Evolutionary conservation across 2,329 filamentous ascomycete genomes (phyloP).

Genomic region (Capronia coronata): DNA sequence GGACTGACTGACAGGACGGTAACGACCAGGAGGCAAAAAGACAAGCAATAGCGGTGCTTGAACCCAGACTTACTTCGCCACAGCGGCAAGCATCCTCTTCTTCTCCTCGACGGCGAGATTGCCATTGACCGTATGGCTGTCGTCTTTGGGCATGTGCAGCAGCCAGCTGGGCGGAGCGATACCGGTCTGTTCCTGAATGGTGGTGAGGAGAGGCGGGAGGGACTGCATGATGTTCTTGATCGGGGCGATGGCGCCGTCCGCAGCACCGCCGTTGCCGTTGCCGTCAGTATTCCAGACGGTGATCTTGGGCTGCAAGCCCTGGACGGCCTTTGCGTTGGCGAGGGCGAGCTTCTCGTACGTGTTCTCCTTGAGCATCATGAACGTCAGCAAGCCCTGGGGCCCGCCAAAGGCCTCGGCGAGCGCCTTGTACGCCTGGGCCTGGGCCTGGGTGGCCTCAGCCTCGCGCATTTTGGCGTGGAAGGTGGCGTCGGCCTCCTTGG

Average conservation of each 20-base stretch:
- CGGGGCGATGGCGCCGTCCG: conserved; percentile 53
- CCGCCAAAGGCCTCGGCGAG: conserved; percentile 69
- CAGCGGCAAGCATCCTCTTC: not conserved
- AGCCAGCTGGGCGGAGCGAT: conserved; percentile 72
- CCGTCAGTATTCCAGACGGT: conserved; percentile 77
- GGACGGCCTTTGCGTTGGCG: conserved; percentile 69
- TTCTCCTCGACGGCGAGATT: not conserved
- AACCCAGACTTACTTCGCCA: not conserved
- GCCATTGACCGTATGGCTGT: not conserved
- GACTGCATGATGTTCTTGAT: conserved; percentile 80
- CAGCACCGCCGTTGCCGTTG: conserved; percentile 36
- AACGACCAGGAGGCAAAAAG: too few relatives aligned
- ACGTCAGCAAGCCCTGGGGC: conserved; percentile 69
- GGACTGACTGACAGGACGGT: too few relatives aligned
- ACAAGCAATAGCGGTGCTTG: too few relatives aligned
- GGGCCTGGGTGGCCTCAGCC: conserved; percentile 68
- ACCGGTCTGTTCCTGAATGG: conserved; percentile 83
- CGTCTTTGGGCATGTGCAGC: conserved; percentile 41
- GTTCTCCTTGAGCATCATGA: conserved; percentile 79
- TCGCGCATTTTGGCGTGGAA: conserved; percentile 61
- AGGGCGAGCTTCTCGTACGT: conserved; percentile 71
- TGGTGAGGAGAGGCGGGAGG: conserved; percentile 72
- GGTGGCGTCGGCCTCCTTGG: conserved; percentile 54
- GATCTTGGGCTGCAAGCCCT: conserved; percentile 79
- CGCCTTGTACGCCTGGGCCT: conserved; percentile 72